Evolutionary conservation across 2,329 filamentous ascomycete genomes (phyloP).

Genomic region (Fusarium pininemorale): DNA sequence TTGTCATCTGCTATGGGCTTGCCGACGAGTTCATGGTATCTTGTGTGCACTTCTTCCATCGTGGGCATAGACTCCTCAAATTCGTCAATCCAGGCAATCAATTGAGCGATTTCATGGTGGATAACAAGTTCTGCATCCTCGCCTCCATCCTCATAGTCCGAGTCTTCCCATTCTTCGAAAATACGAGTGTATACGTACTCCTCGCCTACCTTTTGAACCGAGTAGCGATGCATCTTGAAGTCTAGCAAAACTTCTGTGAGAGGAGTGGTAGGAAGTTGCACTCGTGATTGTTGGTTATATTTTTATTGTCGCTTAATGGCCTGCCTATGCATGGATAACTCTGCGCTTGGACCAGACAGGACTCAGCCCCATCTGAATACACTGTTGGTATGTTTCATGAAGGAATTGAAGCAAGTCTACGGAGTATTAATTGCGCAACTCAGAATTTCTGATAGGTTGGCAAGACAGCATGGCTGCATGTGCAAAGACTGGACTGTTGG

Average conservation of each 20-base stretch:
- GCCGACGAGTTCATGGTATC: not conserved
- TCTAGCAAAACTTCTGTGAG: rapidly evolving
- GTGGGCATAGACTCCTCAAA: not conserved
- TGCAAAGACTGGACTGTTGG: not conserved
- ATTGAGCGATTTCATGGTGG: not conserved
- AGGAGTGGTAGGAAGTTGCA: not conserved
- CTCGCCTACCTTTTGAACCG: not conserved
- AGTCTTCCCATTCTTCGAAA: not conserved
- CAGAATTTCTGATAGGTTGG: not conserved
- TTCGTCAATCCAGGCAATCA: not conserved
- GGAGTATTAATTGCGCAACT: not conserved
- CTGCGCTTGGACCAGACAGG: not conserved
- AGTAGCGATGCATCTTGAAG: not conserved
- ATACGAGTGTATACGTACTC: not conserved
- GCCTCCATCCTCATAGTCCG: not conserved
- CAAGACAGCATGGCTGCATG: too few species aligned
- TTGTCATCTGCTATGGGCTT: not conserved
- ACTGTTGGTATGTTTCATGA: too few species aligned
- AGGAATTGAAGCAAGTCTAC: not conserved
- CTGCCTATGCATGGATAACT: not conserved
- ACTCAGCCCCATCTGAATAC: not conserved
- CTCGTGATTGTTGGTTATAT: not conserved
- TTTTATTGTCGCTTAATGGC: too few species aligned
- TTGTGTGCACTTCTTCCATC: not conserved
- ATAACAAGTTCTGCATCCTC: too few species aligned